Conservation (phyloP, 2,329 filamentous ascomycete species). For the Fusarium sp. region DNA sequence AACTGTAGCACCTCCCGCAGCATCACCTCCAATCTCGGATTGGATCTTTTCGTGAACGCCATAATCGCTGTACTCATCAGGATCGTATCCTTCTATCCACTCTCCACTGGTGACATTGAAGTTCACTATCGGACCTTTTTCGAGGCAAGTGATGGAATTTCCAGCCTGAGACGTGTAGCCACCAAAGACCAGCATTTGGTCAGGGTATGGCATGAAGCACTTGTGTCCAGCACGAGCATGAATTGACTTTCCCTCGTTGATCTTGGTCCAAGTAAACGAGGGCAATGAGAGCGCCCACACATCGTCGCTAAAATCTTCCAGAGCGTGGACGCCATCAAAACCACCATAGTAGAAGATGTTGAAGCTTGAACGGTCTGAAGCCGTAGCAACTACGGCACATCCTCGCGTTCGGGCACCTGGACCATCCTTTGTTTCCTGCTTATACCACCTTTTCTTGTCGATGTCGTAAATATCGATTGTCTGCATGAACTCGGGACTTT, state of each 20-base stretch:
- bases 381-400: conserved; percentile 82
- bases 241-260: conserved; percentile 61
- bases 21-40: conserved; percentile 76
- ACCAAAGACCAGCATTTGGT: conserved; percentile 85
- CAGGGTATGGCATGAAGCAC: conserved; percentile 82
- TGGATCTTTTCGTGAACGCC: conserved; percentile 76
- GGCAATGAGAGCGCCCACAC: conserved; percentile 88
- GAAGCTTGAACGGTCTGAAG: conserved; percentile 80
- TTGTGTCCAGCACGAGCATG: conserved; percentile 80
- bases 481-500: conserved; percentile 79
- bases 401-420: conserved; percentile 74
- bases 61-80: conserved; percentile 75
- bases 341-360: conserved; percentile 91
- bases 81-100: conserved; percentile 81
- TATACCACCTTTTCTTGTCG: conserved; percentile 75
- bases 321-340: conserved; percentile 68
- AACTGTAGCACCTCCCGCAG: conserved; percentile 77
- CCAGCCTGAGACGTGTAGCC: conserved; percentile 67
- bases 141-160: conserved; percentile 60
- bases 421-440: conserved; percentile 75
- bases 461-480: conserved; percentile 85
- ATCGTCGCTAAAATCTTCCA: conserved; percentile 69
- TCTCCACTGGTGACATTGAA: conserved; percentile 80
- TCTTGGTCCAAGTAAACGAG: conserved; percentile 82
- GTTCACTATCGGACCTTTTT: conserved; percentile 69